Evolutionary conservation across 2,329 filamentous ascomycete genomes (phyloP).

Genomic region (Exophiala xenobiotica): DNA sequence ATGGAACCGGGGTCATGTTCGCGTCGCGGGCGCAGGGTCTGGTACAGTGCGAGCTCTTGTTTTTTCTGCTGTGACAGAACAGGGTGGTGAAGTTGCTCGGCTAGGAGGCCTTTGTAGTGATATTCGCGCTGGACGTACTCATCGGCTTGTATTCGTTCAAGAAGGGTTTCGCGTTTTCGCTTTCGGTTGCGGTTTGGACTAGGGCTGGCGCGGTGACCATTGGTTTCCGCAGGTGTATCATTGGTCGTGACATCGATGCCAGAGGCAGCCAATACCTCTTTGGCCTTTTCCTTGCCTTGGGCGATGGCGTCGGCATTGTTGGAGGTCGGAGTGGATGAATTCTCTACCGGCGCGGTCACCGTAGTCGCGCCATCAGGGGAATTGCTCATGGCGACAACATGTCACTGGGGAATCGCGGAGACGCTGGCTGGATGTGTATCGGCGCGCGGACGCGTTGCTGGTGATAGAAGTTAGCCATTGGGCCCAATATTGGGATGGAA

Average conservation of each 20-base stretch:
- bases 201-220: slow-evolving; percentile 31
- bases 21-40: slow-evolving; percentile 60
- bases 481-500: slow-evolving; percentile 7
- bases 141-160: slow-evolving; percentile 55
- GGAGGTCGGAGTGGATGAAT: slow-evolving; percentile 8
- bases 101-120: slow-evolving; percentile 55
- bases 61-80: slow-evolving; percentile 63
- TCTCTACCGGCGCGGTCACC: slow-evolving; percentile 20
- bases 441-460: slow-evolving; percentile 20
- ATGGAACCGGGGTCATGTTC: slow-evolving; percentile 58
- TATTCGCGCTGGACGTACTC: slow-evolving; percentile 66
- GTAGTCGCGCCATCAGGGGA: slow-evolving; percentile 23
- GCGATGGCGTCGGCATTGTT: slow-evolving; percentile 46
- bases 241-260: slow-evolving; percentile 36
- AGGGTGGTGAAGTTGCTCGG: slow-evolving; percentile 54
- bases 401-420: slow-evolving; percentile 6
- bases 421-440: slow-evolving; percentile 3
- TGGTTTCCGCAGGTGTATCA: slow-evolving; percentile 34
- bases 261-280: slow-evolving; percentile 58
- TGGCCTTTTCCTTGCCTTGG: slow-evolving; percentile 61
- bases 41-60: slow-evolving; percentile 69
- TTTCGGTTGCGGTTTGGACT: slow-evolving; percentile 40
- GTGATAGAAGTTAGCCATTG: slow-evolving; percentile 19
- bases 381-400: slow-evolving; percentile 26
- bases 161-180: slow-evolving; percentile 49